Conservation (phyloP, 805 yeast genomes). For the Wickerhamomyces bovis region DNA sequence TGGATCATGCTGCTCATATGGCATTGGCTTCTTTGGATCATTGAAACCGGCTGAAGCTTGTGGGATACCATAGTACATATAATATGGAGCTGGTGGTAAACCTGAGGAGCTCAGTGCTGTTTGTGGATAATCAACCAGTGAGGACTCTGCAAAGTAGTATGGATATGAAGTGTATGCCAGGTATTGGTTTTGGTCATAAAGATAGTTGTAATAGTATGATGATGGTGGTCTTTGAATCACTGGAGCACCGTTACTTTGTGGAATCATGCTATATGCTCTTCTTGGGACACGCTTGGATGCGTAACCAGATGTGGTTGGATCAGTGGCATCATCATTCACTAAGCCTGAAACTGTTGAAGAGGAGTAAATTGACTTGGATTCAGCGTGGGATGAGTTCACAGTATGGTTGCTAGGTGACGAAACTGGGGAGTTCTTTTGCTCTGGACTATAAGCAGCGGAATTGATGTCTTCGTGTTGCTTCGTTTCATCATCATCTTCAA, state of each 20-base stretch:
- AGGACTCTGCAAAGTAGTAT: constrained; percentile 18
- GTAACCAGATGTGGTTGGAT: constrained; percentile 14
- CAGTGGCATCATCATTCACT: constrained; percentile 15
- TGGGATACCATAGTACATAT: constrained; percentile 25
- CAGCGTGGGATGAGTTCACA: constrained; percentile 19
- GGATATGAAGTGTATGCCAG: constrained; percentile 20
- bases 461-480: not conserved
- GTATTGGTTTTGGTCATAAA: constrained; percentile 22
- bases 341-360: constrained; percentile 21
- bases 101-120: constrained; percentile 10
- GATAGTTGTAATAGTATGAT: constrained; percentile 24
- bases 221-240: constrained; percentile 19
- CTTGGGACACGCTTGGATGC: constrained; percentile 7
- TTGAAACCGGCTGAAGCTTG: constrained; percentile 14
- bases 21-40: constrained; percentile 4
- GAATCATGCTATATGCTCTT: constrained; percentile 12
- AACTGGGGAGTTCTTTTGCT: constrained; percentile 19
- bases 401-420: constrained; percentile 24
- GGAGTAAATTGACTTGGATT: constrained; percentile 20
- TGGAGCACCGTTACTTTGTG: constrained; percentile 5
- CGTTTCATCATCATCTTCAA: constrained; percentile 1
- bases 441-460: constrained; percentile 2
- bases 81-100: constrained; percentile 25
- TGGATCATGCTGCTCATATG: constrained; percentile 5
- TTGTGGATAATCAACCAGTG: constrained; percentile 17